These are phyloP conservation scores for Beauveria rudraprayagi DNA, from an alignment of 2,329 filamentous ascomycete species.

Conservation along the genomic window DNA sequence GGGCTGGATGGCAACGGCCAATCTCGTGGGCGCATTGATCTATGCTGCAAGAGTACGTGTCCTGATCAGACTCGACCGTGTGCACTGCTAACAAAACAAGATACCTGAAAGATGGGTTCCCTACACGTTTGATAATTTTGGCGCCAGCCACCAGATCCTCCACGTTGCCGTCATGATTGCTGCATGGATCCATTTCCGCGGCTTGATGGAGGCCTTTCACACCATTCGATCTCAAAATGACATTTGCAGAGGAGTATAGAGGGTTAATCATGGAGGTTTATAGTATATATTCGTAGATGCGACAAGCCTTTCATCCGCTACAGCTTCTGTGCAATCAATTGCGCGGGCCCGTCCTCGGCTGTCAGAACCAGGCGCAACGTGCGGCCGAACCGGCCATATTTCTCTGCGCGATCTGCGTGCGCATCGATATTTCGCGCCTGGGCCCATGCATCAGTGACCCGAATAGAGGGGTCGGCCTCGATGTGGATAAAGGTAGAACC, in stretches of 20 bases:
- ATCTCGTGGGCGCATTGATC: constrained; percentile 11
- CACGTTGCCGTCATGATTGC: constrained; percentile 11
- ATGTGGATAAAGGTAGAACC: constrained; percentile 3
- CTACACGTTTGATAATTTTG: constrained; percentile 10
- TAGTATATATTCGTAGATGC: not conserved
- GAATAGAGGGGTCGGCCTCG: constrained; percentile 1
- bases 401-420: not conserved
- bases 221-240: not conserved
- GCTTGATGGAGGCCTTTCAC: not conserved
- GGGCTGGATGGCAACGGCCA: constrained; percentile 13
- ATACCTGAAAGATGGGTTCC: constrained; percentile 12
- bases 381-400: not conserved
- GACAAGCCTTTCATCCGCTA: not conserved
- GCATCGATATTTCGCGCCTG: not conserved
- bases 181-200: constrained; percentile 6
- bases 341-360: not conserved
- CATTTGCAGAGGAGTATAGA: not conserved
- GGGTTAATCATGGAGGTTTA: no score
- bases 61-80: not conserved
- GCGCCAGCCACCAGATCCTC: constrained; percentile 13
- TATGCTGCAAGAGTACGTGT: constrained; percentile 12
- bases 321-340: constrained; percentile 1
- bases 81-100: not conserved
- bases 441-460: constrained; percentile 3
- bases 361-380: not conserved